Conservation (phyloP, 768 basidiomycete genomes). For the Amanita exitialis region DNA sequence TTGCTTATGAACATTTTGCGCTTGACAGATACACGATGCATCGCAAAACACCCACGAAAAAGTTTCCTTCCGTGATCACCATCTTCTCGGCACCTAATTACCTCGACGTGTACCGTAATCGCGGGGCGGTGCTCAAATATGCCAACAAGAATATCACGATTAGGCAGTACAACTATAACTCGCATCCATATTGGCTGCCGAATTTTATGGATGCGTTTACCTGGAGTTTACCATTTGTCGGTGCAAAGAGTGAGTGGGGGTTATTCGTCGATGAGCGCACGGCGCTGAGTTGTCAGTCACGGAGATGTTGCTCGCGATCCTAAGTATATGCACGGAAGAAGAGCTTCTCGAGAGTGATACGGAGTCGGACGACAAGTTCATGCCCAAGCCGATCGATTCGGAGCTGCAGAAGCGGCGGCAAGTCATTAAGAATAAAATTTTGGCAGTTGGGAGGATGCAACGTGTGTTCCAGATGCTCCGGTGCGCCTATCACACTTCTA, state of each 20-base stretch:
- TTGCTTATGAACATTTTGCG: conserved; percentile 1
- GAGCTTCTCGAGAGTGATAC: conserved; percentile 62
- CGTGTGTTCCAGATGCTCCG: conserved; percentile 82
- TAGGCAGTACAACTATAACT: conserved; percentile 68
- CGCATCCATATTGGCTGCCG: conserved; percentile 93
- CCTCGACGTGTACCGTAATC: conserved; percentile 93
- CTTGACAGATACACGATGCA: conserved; percentile 77
- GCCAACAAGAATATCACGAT: conserved; percentile 96
- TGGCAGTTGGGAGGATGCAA: conserved; percentile 88
- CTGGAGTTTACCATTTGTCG: conserved; percentile 96
- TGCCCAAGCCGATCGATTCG: conserved; percentile 20
- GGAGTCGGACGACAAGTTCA: conserved; percentile 20
- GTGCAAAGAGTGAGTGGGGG: conserved; percentile 74
- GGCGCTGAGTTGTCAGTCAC: conserved; percentile 48
- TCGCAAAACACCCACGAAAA: conserved; percentile 87
- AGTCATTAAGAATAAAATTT: conserved; percentile 88
- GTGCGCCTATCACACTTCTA: conserved; percentile 32
- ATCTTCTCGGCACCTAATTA: conserved; percentile 98
- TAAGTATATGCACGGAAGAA: conserved; percentile 89
- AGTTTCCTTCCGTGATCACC: conserved; percentile 95
- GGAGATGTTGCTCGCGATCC: conserved; percentile 93
- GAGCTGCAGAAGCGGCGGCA: conserved; percentile 44
- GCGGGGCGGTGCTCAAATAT: conserved; percentile 94
- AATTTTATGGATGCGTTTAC: conserved; percentile 99
- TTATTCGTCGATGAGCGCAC: conserved; percentile 7